A percentile compares a stretch with the other conserved stretches of the same genome.
Evolutionary conservation across 73 alveolate species (phyloP).

Genomic region (Blepharisma japonicum): DNA sequence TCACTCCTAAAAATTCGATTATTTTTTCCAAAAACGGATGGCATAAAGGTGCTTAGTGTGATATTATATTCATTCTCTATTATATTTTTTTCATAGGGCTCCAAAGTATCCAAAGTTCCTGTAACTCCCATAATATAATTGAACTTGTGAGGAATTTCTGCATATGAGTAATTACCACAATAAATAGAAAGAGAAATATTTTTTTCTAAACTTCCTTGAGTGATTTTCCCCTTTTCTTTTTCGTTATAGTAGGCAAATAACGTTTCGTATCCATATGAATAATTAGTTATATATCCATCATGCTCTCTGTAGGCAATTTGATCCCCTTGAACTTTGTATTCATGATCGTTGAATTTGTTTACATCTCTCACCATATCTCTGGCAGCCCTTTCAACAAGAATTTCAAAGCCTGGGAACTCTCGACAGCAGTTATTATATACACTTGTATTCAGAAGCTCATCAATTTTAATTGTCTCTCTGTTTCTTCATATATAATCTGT

Average conservation of each 20-base stretch:
- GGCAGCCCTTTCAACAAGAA: too few species aligned
- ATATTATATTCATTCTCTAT: constrained; percentile 29
- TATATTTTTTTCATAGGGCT: constrained; percentile 13
- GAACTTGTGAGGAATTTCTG: constrained; percentile 33
- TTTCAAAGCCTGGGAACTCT: too few species aligned
- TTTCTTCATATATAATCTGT: too few species aligned
- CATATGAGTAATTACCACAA: constrained; percentile 36
- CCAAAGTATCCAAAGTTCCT: constrained; percentile 33
- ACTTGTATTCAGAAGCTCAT: too few species aligned
- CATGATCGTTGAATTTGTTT: too few species aligned
- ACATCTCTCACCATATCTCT: too few species aligned
- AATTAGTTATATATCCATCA: constrained; percentile 10
- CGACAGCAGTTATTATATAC: too few species aligned
- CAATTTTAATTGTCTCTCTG: too few species aligned
- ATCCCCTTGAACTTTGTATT: too few species aligned
- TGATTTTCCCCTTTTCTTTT: not conserved
- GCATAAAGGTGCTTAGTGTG: constrained; percentile 13
- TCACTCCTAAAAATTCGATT: not conserved
- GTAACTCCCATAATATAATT: constrained; percentile 32
- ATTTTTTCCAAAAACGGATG: constrained; percentile 39
- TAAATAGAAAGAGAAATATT: not conserved
- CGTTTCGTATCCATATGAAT: constrained; percentile 31
- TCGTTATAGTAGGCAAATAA: constrained; percentile 35
- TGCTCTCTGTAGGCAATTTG: constrained; percentile 4
- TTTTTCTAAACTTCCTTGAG: constrained; percentile 18